Base-by-base conservation (phyloP, 805 yeast genomes). In the Metschnikowia reukaufii region DNA sequence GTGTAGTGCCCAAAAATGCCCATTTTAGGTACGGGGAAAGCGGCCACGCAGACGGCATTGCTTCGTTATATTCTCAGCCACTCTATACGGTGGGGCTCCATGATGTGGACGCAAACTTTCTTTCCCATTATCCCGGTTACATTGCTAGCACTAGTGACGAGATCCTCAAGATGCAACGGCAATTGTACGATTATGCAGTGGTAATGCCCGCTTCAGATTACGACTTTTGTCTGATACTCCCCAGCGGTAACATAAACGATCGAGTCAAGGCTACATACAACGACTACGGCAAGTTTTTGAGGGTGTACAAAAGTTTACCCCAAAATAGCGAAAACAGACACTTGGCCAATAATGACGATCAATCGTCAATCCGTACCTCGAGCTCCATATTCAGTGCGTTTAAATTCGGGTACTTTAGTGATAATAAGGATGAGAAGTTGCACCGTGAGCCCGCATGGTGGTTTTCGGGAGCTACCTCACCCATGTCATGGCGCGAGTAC, bases 131-230 rank as follows among this genome's bases (percentile, higher is more conserved):
- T n/a, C 51, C 58, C 13, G 76, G 79, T 1, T 83, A 67, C 54
- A 67, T 84, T 33, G 90, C 84, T 2, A 70, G 80, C 6, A 83
- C 92, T 1, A 77, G 84, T 18, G 95, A 86, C 58, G 83, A 79
- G 36, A 78, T 86, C 19, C 64, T 86, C 27, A 66, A 82, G 56
- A 79, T 75, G 49, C 84, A 82, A 52, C 58, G 58, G 13, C 66
- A 70, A 9, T 53, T 81, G 3, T 84, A 77, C 58, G 88, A 84
- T 50, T 45, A 58, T 29, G 75, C 66, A 2, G 60, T 71, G 12
- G 50, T 67, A 23, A 41, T 71, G 35, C 62, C 58, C 2, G 13
- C 49, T 2, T 18, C 46, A 4, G 50, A 47, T 27, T 25, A 39
- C 15, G 45, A 36, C 12, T 37, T 42, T 33, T 50, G 58, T 41